phyloP scores from a whole-genome alignment of 805 yeast genomes.

The Candida argentea region DNA sequence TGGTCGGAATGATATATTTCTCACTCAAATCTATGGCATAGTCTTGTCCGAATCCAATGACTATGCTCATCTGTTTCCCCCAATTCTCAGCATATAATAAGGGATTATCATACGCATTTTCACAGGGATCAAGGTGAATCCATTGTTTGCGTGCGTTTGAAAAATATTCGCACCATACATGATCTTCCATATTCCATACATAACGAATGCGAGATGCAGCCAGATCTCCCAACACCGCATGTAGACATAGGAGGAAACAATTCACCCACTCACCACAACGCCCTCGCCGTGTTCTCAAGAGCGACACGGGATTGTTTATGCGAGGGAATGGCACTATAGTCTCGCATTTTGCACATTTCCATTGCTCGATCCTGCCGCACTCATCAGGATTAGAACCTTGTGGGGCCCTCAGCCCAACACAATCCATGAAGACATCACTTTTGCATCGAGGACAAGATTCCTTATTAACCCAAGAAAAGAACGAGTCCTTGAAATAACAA shows the following conservation, averaged over 20 bases:
- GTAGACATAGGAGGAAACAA: slow-evolving; percentile 60
- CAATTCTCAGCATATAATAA: slow-evolving; percentile 69
- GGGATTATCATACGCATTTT: slow-evolving; percentile 77
- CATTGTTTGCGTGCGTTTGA: slow-evolving; percentile 53
- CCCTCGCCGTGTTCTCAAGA: slow-evolving; percentile 57
- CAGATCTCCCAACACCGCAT: slow-evolving; percentile 33
- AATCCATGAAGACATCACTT: slow-evolving; percentile 23
- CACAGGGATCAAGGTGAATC: slow-evolving; percentile 89
- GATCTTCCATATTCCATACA: slow-evolving; percentile 87
- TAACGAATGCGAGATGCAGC: slow-evolving; percentile 46
- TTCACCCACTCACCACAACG: slow-evolving; percentile 97
- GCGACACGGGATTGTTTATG: slow-evolving; percentile 53
- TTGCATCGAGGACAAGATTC: slow-evolving; percentile 53
- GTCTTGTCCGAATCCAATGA: slow-evolving; percentile 53
- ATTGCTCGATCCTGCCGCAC: slow-evolving; percentile 55
- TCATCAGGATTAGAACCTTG: slow-evolving; percentile 19
- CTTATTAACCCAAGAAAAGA: slow-evolving; percentile 75
- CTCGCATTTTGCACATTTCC: slow-evolving; percentile 47
- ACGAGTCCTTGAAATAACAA: slow-evolving; percentile 54
- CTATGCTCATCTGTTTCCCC: slow-evolving; percentile 92
- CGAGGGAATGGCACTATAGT: slow-evolving; percentile 56
- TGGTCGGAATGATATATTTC: slow-evolving; percentile 46
- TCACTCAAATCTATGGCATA: slow-evolving; percentile 62
- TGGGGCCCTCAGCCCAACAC: slow-evolving; percentile 28
- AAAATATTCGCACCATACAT: slow-evolving; percentile 92